phyloP scores from a whole-genome alignment of 1,284 basidiomycete genomes.

The Athelia psychrophila region DNA sequence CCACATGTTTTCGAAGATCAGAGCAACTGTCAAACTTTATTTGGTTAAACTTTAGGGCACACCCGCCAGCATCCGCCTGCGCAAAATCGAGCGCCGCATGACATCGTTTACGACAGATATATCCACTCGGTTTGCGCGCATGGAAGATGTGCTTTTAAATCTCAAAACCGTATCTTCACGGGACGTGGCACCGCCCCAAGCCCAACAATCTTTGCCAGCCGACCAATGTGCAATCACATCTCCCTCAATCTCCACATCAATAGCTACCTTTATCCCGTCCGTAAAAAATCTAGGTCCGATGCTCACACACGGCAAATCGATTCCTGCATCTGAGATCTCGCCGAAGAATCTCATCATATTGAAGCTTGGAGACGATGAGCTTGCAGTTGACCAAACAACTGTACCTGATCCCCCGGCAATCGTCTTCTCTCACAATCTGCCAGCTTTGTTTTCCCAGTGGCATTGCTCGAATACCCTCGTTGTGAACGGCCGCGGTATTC shows the following conservation, averaged over 20 bases:
- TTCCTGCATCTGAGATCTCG: background rate
- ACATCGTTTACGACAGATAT: background rate
- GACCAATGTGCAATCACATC: background rate
- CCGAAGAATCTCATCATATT: constrained; percentile 4
- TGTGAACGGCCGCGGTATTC: constrained; percentile 16
- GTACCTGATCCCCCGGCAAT: constrained; percentile 12
- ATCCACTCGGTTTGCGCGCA: background rate
- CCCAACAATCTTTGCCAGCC: no score
- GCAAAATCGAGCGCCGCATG: background rate
- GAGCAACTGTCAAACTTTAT: no score
- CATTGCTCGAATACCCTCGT: constrained; percentile 12
- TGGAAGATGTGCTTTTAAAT: background rate
- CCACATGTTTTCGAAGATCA: no score
- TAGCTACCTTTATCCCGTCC: no score
- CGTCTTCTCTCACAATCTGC: constrained; percentile 13
- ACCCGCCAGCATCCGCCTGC: background rate
- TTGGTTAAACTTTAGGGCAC: no score
- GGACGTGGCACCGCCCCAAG: no score
- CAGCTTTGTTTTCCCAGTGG: constrained; percentile 17
- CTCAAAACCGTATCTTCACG: background rate
- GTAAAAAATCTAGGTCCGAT: background rate
- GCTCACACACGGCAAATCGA: background rate
- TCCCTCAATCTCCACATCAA: no score
- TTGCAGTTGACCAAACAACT: constrained; percentile 9
- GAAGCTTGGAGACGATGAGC: constrained; percentile 4